A percentile compares a stretch with the other conserved stretches of the same genome.
These are phyloP conservation scores for Prototheca wickerhamii DNA, from an alignment of 163 green algal genomes.

Conservation along the genomic window DNA sequence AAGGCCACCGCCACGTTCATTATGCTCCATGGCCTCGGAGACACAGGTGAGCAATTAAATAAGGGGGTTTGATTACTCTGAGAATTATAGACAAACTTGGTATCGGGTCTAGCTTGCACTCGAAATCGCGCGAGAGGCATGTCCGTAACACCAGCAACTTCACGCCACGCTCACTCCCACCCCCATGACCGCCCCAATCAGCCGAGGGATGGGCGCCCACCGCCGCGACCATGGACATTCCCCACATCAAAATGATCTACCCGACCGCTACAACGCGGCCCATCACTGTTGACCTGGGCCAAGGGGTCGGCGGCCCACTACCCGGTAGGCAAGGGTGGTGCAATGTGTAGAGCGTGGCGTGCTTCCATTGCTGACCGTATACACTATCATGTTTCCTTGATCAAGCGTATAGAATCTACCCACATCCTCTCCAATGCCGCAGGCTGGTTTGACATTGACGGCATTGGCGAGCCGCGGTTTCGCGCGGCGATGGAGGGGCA, in stretches of 20 bases:
- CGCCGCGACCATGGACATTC: not conserved
- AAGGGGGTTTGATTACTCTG: not conserved
- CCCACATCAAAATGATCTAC: not conserved
- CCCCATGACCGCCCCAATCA: not conserved
- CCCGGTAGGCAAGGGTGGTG: no score
- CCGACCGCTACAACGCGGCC: not conserved
- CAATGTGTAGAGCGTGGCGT: no score
- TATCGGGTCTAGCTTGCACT: not conserved
- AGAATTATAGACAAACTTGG: not conserved
- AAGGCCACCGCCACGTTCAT: not conserved
- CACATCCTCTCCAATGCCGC: no score
- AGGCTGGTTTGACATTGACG: no score
- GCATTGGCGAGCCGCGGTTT: no score
- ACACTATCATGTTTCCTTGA: no score
- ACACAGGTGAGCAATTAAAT: not conserved
- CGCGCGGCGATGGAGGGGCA: no score
- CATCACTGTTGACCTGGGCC: not conserved
- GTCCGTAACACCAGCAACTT: no score
- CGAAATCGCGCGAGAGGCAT: no score
- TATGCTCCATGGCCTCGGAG: not conserved
- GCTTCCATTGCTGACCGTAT: no score
- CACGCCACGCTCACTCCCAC: not conserved
- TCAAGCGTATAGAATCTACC: no score
- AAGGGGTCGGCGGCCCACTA: not conserved
- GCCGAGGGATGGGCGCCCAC: not conserved